phyloP scores from a whole-genome alignment of 2,329 filamentous ascomycete genomes.

The Alternaria solani region DNA sequence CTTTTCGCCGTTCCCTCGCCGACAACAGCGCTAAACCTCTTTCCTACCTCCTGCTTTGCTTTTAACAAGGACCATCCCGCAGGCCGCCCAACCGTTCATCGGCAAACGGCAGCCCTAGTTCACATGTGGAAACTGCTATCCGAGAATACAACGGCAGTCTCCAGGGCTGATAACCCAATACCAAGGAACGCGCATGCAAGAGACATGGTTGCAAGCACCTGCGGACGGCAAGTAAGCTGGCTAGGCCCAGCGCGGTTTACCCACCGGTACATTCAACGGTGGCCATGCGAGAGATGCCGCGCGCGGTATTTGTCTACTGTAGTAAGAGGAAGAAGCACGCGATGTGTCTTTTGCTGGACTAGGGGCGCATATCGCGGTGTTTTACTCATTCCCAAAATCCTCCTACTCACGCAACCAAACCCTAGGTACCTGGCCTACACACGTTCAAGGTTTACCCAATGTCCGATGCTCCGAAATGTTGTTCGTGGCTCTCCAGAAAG shows the following conservation, averaged over 20 bases:
- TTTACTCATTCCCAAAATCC: too few relatives aligned
- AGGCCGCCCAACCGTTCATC: conserved; percentile 8
- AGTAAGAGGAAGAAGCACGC: neutral
- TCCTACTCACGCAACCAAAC: neutral
- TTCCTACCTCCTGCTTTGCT: neutral
- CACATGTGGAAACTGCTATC: conserved; percentile 3
- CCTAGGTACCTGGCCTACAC: neutral
- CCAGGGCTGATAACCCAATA: neutral
- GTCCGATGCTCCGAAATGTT: neutral
- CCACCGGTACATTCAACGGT: neutral
- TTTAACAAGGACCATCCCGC: conserved; percentile 6
- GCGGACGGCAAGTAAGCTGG: neutral
- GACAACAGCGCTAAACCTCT: neutral
- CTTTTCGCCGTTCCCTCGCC: conserved; percentile 1
- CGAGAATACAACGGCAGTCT: neutral
- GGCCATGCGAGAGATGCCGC: neutral
- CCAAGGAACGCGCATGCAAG: neutral
- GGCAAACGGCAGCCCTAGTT: conserved; percentile 6
- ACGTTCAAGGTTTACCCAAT: neutral
- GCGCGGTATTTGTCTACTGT: neutral
- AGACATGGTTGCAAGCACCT: neutral
- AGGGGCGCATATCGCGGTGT: neutral
- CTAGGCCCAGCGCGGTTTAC: neutral
- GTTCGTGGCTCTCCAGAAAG: neutral
- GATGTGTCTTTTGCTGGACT: neutral